Evolutionary conservation across 768 basidiomycete species (phyloP).

Genomic region (Auricularia sp.): DNA sequence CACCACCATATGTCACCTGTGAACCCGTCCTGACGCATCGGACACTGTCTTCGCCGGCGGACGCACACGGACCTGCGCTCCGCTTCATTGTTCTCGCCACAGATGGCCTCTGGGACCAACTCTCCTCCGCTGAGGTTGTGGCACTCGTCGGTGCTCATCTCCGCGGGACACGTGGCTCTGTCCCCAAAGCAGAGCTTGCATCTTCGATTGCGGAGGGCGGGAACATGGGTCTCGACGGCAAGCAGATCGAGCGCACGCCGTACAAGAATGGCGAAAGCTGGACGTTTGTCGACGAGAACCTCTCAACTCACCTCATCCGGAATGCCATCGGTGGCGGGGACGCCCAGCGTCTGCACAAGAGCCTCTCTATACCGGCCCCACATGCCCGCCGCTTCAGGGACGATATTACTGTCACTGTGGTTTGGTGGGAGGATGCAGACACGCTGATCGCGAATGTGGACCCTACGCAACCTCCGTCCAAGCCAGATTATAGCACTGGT

Average conservation of each 20-base stretch:
- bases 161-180: constrained; percentile 52
- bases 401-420: constrained; percentile 76
- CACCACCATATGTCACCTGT: constrained; percentile 89
- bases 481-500: not conserved
- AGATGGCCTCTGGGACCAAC: constrained; percentile 62
- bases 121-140: constrained; percentile 74
- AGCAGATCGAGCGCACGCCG: constrained; percentile 32
- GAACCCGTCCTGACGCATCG: constrained; percentile 74
- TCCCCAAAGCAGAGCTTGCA: constrained; percentile 51
- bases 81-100: constrained; percentile 87
- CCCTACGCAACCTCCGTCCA: not conserved
- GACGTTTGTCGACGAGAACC: constrained; percentile 72
- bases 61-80: constrained; percentile 23
- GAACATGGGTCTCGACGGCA: constrained; percentile 52
- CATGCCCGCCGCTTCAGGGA: constrained; percentile 69
- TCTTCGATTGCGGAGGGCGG: constrained; percentile 40
- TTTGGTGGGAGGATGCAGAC: constrained; percentile 65
- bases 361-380: constrained; percentile 78
- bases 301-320: constrained; percentile 74
- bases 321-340: constrained; percentile 90
- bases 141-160: constrained; percentile 78
- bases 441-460: constrained; percentile 7
- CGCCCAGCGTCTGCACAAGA: constrained; percentile 40
- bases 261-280: constrained; percentile 38
- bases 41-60: constrained; percentile 24